A percentile compares a stretch with the other conserved stretches of the same genome.
Conservation (phyloP, 176 grass and related monocot genomes). For the barley (Hordeum vulgare) region DNA sequence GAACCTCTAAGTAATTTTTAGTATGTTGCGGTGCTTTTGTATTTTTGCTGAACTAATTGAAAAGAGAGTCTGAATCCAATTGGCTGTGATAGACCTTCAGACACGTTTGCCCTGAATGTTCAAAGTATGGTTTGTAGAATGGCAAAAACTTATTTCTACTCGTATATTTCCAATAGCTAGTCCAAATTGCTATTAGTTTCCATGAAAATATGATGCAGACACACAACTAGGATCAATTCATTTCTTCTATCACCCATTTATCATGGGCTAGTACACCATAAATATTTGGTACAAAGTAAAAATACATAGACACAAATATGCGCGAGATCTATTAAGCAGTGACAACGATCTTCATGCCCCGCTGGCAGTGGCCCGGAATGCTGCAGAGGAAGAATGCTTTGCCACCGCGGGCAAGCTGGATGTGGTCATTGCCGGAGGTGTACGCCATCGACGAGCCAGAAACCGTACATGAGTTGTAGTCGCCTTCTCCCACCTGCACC, state of each 20-base stretch:
- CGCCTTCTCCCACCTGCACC: slow-evolving; percentile 4
- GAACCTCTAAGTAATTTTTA: no score
- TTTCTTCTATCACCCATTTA: neutral
- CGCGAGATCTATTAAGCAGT: neutral
- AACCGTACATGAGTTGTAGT: neutral
- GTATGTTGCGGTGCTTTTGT: no score
- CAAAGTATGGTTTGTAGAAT: no score
- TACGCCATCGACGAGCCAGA: neutral
- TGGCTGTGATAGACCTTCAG: no score
- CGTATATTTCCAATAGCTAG: no score
- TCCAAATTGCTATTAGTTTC: no score
- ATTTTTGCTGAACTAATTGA: no score
- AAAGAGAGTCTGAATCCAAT: no score
- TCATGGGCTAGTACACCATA: neutral
- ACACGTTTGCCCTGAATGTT: no score
- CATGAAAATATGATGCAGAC: no score
- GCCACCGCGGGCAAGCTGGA: neutral
- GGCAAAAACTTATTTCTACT: no score
- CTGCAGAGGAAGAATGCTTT: neutral
- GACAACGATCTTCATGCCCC: slow-evolving; percentile 12
- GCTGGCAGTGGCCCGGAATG: neutral
- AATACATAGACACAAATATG: neutral
- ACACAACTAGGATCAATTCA: neutral
- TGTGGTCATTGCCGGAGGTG: slow-evolving; percentile 2
- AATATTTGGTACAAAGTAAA: neutral